Percentiles rank a stretch among this genome's conserved stretches.
Conservation (phyloP, 495 filamentous ascomycete species). For the Aspergillus conjunctus region DNA sequence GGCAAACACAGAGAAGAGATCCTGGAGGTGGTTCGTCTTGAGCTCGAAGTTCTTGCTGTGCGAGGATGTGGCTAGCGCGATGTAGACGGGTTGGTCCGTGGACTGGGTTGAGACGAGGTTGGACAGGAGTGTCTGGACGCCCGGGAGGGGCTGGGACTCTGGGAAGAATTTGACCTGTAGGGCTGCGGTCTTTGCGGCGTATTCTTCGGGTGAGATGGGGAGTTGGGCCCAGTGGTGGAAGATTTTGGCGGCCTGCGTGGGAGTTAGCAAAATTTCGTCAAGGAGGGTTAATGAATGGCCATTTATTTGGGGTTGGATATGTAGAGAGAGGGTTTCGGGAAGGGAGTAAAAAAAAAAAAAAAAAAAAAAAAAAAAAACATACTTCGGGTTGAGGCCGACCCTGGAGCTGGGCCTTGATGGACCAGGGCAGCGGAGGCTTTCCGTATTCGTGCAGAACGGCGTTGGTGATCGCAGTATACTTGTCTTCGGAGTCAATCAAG, state of each 20-base stretch:
- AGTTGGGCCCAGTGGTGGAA: slow-evolving; percentile 86
- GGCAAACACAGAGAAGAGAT: slow-evolving; percentile 76
- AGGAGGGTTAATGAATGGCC: background rate
- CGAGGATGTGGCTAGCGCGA: slow-evolving; percentile 86
- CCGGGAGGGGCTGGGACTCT: slow-evolving; percentile 71
- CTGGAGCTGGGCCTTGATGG: slow-evolving; percentile 90
- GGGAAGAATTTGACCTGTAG: slow-evolving; percentile 76
- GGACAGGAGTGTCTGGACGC: slow-evolving; percentile 68
- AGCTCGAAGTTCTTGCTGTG: slow-evolving; percentile 69
- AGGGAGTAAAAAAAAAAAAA: background rate
- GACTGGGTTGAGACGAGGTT: slow-evolving; percentile 48
- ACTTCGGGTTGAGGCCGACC: slow-evolving; percentile 81
- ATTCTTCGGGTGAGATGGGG: slow-evolving; percentile 69
- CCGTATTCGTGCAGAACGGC: slow-evolving; percentile 73
- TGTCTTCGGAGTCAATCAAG: slow-evolving; percentile 89
- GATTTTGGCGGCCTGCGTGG: slow-evolving; percentile 47
- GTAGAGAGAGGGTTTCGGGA: slow-evolving; percentile 8
- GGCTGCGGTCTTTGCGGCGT: slow-evolving; percentile 53
- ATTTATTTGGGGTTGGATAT: too few species aligned
- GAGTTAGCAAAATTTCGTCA: background rate
- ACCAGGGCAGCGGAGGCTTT: slow-evolving; percentile 79
- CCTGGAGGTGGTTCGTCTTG: slow-evolving; percentile 73
- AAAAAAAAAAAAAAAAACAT: slow-evolving; percentile 18
- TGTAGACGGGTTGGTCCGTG: slow-evolving; percentile 59
- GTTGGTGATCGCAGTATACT: slow-evolving; percentile 84